phyloP scores from a whole-genome alignment of 1,139 yeast species.

The Blastobotrys indianensis region DNA sequence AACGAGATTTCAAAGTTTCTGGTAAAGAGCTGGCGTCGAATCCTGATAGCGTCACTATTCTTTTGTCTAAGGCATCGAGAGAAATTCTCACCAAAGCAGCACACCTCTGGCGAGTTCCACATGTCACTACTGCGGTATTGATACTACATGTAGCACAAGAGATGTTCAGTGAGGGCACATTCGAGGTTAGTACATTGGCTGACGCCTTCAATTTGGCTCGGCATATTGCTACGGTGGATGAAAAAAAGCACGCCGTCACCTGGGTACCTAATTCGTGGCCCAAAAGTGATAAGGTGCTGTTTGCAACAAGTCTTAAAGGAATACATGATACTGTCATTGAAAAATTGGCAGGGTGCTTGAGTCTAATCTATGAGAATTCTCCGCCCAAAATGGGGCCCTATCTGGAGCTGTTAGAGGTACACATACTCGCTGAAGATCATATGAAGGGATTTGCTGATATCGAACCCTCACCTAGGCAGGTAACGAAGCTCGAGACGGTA shows the following conservation, averaged over 20 bases:
- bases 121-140: conserved; percentile 47
- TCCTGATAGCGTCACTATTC: conserved; percentile 31
- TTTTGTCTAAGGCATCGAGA: conserved; percentile 37
- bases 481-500: conserved; percentile 45
- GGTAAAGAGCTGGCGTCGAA: conserved; percentile 22
- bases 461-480: conserved; percentile 46
- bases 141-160: conserved; percentile 42
- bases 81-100: conserved; percentile 44
- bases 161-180: conserved; percentile 55
- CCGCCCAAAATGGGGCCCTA: conserved; percentile 61
- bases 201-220: conserved; percentile 41
- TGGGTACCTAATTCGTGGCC: conserved; percentile 47
- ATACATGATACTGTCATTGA: conserved; percentile 47
- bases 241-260: conserved; percentile 26
- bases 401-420: conserved; percentile 46
- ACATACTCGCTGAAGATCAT: conserved; percentile 46
- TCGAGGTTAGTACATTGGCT: conserved; percentile 53
- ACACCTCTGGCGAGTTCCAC: conserved; percentile 56
- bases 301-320: conserved; percentile 45
- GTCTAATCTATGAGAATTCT: conserved; percentile 43
- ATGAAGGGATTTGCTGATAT: conserved; percentile 37
- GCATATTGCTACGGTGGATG: conserved; percentile 35
- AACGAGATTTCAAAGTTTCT: conserved; percentile 30
- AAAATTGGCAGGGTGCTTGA: conserved; percentile 43
- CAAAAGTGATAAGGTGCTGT: conserved; percentile 45